phyloP scores from a whole-genome alignment of 768 basidiomycete genomes.

The Rossbeevera mucosa region DNA sequence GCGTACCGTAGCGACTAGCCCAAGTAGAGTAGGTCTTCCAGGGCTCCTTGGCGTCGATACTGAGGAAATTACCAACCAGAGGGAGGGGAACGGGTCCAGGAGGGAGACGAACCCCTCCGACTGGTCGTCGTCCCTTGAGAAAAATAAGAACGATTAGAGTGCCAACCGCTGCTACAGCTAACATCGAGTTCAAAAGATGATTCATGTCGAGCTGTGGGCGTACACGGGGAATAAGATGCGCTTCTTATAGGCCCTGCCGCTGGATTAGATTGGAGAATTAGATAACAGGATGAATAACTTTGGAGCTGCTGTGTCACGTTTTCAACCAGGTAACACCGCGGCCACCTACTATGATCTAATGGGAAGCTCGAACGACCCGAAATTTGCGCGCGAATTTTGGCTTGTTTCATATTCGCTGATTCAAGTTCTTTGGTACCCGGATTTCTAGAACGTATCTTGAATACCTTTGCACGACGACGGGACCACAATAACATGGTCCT shows the following conservation, averaged over 20 bases:
- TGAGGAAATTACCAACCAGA: conserved; percentile 15
- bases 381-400: too few species aligned
- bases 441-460: not conserved
- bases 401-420: not conserved
- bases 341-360: not conserved
- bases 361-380: not conserved
- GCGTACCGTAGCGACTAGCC: conserved; percentile 16
- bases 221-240: not conserved
- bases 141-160: not conserved
- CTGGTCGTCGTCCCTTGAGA: conserved; percentile 2
- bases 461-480: too few species aligned
- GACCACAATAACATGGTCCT: too few species aligned
- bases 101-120: conserved; percentile 5
- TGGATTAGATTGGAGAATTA: not conserved
- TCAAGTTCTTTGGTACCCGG: not conserved
- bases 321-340: not conserved
- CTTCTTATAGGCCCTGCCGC: not conserved
- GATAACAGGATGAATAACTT: not conserved
- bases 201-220: not conserved
- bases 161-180: conserved; percentile 1
- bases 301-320: too few species aligned
- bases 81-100: conserved; percentile 22
- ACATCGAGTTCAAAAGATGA: not conserved
- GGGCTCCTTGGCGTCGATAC: conserved; percentile 16
- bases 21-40: conserved; percentile 20